Conservation (phyloP, 2,329 filamentous ascomycete genomes). For the Ophiostoma himal-ulmi region DNA sequence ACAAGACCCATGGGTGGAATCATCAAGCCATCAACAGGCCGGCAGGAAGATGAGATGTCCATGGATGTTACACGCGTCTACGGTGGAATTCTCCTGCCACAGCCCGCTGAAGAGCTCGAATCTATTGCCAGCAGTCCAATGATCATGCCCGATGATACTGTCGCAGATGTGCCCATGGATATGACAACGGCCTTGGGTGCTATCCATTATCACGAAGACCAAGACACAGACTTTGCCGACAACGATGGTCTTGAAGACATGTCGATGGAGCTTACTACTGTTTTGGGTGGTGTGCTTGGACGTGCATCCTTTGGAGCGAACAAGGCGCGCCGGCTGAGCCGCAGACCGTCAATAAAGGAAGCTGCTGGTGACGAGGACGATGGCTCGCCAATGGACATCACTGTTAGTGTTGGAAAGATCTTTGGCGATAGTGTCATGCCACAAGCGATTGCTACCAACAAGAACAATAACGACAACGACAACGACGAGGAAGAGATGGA, state of each 20-base stretch:
- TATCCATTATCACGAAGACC: slow-evolving; percentile 44
- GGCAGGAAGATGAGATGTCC: slow-evolving; percentile 58
- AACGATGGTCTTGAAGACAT: slow-evolving; percentile 57
- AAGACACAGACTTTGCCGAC: slow-evolving; percentile 34
- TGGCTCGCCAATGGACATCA: slow-evolving; percentile 53
- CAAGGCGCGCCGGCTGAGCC: slow-evolving; percentile 24
- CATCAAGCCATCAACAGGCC: slow-evolving; percentile 28
- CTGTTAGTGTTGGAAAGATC: slow-evolving; percentile 51
- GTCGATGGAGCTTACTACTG: slow-evolving; percentile 72
- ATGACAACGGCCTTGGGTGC: slow-evolving; percentile 72
- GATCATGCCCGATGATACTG: slow-evolving; percentile 51
- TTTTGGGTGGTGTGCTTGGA: slow-evolving; percentile 51
- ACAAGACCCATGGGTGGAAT: slow-evolving; percentile 44
- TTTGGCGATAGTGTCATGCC: slow-evolving; percentile 30
- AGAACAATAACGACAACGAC: slow-evolving; percentile 31
- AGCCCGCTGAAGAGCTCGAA: slow-evolving; percentile 24
- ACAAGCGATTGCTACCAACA: slow-evolving; percentile 25
- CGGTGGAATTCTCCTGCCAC: slow-evolving; percentile 64
- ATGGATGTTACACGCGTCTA: slow-evolving; percentile 90
- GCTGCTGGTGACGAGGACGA: slow-evolving; percentile 24
- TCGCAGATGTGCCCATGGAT: slow-evolving; percentile 57
- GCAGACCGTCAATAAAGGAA: slow-evolving; percentile 28
- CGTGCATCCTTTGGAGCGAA: slow-evolving; percentile 21
- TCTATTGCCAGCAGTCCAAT: slow-evolving; percentile 29
- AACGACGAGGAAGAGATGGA: slow-evolving; percentile 32